Conservation (phyloP, 2,329 filamentous ascomycete species). For the Aspergillus fumigatus region DNA sequence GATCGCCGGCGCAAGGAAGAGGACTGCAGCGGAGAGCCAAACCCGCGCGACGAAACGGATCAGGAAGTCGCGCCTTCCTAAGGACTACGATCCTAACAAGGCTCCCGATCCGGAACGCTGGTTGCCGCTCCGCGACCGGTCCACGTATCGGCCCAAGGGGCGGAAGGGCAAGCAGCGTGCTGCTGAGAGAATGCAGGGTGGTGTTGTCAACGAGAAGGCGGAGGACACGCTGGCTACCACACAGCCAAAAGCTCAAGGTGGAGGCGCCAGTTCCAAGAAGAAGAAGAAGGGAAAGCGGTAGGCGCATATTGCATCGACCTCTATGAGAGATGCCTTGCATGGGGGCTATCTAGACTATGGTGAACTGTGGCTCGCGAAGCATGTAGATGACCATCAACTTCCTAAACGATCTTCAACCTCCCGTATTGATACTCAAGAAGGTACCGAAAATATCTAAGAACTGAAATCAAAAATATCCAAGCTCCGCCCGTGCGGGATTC, state of each 20-base stretch:
- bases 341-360: background rate
- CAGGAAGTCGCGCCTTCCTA: slow-evolving; percentile 44
- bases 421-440: background rate
- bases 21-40: slow-evolving; percentile 31
- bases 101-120: slow-evolving; percentile 86
- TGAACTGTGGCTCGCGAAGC: background rate
- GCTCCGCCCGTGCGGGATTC: background rate
- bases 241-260: slow-evolving; percentile 27
- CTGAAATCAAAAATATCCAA: background rate
- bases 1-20: slow-evolving; percentile 37
- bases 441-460: background rate
- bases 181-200: slow-evolving; percentile 77
- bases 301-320: slow-evolving; percentile 3
- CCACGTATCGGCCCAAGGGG: slow-evolving; percentile 82
- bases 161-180: slow-evolving; percentile 86
- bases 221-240: slow-evolving; percentile 44
- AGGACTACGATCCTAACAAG: slow-evolving; percentile 64
- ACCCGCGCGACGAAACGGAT: slow-evolving; percentile 37
- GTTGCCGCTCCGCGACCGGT: slow-evolving; percentile 85
- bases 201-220: slow-evolving; percentile 68
- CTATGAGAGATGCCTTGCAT: slow-evolving; percentile 12
- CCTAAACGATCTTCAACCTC: background rate
- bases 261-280: slow-evolving; percentile 42
- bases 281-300: slow-evolving; percentile 51
- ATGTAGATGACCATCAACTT: slow-evolving; percentile 3